Evolutionary conservation across 345 rosid species (phyloP), one percentile per base, ranked within the genome.

Genomic region (Xanthoceras sorbifolium): DNA sequence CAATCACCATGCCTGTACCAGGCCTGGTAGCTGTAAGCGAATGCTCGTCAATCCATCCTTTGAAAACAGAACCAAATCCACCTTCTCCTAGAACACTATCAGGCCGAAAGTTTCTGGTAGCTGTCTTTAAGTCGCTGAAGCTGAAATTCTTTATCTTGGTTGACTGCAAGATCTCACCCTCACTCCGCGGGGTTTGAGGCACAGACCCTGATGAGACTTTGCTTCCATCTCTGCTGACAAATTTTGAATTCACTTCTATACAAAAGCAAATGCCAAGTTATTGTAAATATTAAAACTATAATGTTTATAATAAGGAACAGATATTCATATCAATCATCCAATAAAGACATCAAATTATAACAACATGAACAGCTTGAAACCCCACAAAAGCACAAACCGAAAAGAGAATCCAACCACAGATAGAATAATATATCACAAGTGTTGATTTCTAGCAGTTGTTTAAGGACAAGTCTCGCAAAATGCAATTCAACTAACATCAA

Each of bases 11-110:
- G 83, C 99, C 99, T 22, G 86, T 88, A 64, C 97, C 99, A 11
- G 99, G 97, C 84, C 77, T 91, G 40, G 91, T 69, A 77, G 98
- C 89, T 38, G 88, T 55, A 23, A 86, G 90, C 23, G 84, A 85
- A 67, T 88, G 83, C 80, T 90, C 94, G 77, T 97, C 98, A 48
- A 97, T 80, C 98, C 99, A 97, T 22, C 98, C 99, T 82, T 94
- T 97, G 74, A 94, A 97, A 38, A 97, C 98, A 52, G 95, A 88
- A 76, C 99, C 99, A 69, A 94, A 97, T 5, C 99, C 99, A 74
- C 98, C 98, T 88, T 94, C 97, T 15, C 98, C 98, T 28, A 94
- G 72, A 52, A 97, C 97, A 79, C 97, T 92, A 77, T 97, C 99
- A 0, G 97, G 93, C 46, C 99, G 84, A 82, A 97, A 97, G 82